phyloP scores from a whole-genome alignment of 1,139 yeast species.

The Geotrichum australiense region DNA sequence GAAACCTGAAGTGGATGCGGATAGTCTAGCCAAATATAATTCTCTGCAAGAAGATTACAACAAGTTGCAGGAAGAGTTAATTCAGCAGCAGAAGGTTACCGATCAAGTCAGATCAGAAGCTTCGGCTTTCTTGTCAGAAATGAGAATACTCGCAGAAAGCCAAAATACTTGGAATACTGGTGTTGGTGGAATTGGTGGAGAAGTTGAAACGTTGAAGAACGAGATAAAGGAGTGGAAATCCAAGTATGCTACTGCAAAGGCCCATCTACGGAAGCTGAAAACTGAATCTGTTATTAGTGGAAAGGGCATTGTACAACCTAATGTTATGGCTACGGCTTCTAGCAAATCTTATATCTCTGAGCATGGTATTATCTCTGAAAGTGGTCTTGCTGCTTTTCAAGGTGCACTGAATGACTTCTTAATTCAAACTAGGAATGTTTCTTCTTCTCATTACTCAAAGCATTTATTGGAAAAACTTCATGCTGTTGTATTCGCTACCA shows the following conservation, averaged over 20 bases:
- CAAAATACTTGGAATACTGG: slow-evolving; percentile 23
- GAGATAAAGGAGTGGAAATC: slow-evolving; percentile 37
- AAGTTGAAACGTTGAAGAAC: slow-evolving; percentile 30
- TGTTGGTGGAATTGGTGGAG: slow-evolving; percentile 12
- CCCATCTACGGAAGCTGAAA: slow-evolving; percentile 29
- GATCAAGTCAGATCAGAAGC: slow-evolving; percentile 40
- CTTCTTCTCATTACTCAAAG: slow-evolving; percentile 18
- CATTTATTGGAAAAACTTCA: slow-evolving; percentile 31
- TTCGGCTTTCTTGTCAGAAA: slow-evolving; percentile 35
- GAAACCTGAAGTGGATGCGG: neutral
- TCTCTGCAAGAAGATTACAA: slow-evolving; percentile 22
- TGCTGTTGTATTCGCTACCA: slow-evolving; percentile 33
- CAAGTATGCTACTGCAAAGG: slow-evolving; percentile 31
- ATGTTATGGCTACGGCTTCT: neutral
- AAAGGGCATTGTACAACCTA: slow-evolving; percentile 9
- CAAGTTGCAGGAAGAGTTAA: slow-evolving; percentile 27
- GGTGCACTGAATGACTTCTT: slow-evolving; percentile 32
- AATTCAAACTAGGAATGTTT: slow-evolving; percentile 18
- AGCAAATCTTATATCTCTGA: slow-evolving; percentile 9
- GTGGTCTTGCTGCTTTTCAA: slow-evolving; percentile 29
- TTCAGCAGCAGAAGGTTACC: slow-evolving; percentile 34
- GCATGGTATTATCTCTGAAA: slow-evolving; percentile 26
- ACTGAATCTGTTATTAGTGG: slow-evolving; percentile 20
- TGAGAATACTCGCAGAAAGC: slow-evolving; percentile 35
- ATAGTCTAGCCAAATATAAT: slow-evolving; percentile 18